Base-by-base conservation (phyloP, 805 yeast species). In the Cyberlindnera mississippiensis region DNA sequence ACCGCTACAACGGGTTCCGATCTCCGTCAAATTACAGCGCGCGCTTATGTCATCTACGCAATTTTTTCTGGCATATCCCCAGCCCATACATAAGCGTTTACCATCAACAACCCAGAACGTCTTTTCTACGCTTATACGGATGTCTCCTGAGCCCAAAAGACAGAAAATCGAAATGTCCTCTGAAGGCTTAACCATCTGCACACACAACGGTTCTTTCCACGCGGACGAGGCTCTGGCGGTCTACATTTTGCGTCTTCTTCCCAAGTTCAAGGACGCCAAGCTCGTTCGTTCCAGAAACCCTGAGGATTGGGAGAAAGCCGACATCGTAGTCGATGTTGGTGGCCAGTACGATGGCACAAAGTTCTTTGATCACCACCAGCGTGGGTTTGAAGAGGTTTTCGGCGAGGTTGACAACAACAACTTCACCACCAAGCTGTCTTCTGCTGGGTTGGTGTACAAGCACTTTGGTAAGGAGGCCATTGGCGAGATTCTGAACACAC, bases 141-240 rank as follows among this genome's bases (percentile, higher is more conserved):
- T 27, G 29, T 27, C 29, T 13, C 29, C 29, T 8, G 48, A 44
- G 9, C 9, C 15, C 22, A 61, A 61, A 54, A 60, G 53, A 51
- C 66, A 56, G 46, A 63, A 63, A 37, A 45, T 45, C 24, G 29
- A 27, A 6, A 45, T 43, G 49, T 45, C 46, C 44, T 40, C 48
- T 13, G 29, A 27, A 41, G 61, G 69, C 58, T 60, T 79, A 45
- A 79, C 77, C 56, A 85, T 90, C 43, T 91, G 96, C 59, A 90
- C 96, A 11, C 95, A 85, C 56, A 83, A 90, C 37, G 99, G 99
- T 7, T 75, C 89, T 0, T 93, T 93, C 72, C 99, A 93, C 60
- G 98, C 98, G 10, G 99, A 93, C 63, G 99, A 93, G 63, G 81
- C 96, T 10, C 73, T 93, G 38, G 99, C 98, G 2, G 96, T 91